Percentiles rank a stretch among this genome's conserved stretches.
Conservation (phyloP, 2,329 filamentous ascomycete genomes). For the Trichoderma atrobrunneum region DNA sequence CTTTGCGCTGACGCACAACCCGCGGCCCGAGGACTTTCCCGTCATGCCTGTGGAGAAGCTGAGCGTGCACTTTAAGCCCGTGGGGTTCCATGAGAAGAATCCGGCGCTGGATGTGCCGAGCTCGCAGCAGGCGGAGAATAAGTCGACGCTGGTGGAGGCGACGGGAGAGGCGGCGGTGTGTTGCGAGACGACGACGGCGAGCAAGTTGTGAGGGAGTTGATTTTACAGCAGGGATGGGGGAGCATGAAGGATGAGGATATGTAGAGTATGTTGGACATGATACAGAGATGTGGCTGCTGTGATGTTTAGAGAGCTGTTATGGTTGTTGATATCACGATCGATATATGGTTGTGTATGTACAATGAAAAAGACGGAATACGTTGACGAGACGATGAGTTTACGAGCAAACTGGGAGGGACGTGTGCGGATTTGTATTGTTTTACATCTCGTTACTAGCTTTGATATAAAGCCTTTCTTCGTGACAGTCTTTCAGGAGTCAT, state of each 20-base stretch:
- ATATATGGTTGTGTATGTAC: not conserved
- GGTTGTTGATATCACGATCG: not conserved
- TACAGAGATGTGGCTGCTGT: not conserved
- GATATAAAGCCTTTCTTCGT: not conserved
- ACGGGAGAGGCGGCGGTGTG: constrained; percentile 25
- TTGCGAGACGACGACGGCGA: constrained; percentile 12
- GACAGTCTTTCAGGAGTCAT: not conserved
- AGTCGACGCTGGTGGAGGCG: constrained; percentile 40
- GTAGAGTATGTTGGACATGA: not conserved
- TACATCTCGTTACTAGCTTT: not conserved
- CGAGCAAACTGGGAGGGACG: not conserved
- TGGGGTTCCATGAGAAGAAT: constrained; percentile 47
- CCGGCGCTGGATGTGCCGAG: constrained; percentile 46
- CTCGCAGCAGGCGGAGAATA: constrained; percentile 30
- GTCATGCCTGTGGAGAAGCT: constrained; percentile 51
- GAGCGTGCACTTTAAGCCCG: constrained; percentile 41
- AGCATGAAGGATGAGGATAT: constrained; percentile 1
- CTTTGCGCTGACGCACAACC: constrained; percentile 50
- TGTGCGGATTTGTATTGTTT: not conserved
- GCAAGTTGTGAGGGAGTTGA: constrained; percentile 12
- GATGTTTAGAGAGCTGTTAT: not conserved
- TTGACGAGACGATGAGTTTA: not conserved
- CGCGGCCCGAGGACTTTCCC: constrained; percentile 49
- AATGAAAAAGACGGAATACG: not conserved
- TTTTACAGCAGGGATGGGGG: not conserved